These are phyloP conservation scores for Xylaria sp. DNA, from an alignment of 2,329 filamentous ascomycete species.

Conservation along the genomic window DNA sequence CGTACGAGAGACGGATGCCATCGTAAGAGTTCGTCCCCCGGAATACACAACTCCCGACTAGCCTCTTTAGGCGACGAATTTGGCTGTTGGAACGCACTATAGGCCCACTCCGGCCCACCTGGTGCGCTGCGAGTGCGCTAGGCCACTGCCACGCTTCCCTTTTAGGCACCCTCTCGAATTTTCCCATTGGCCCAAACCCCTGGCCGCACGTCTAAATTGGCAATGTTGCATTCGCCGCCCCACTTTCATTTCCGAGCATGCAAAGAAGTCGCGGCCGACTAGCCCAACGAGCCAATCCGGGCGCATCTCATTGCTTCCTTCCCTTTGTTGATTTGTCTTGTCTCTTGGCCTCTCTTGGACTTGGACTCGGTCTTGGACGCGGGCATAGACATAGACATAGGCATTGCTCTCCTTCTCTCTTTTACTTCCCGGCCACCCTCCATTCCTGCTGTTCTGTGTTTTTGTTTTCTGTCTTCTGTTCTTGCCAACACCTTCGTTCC, in stretches of 20 bases:
- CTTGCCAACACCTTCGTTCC: conserved; percentile 26
- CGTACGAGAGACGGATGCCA: background rate
- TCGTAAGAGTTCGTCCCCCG: background rate
- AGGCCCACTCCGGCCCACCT: background rate
- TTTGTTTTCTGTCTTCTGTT: conserved; percentile 20
- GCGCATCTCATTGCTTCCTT: background rate
- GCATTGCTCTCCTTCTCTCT: conserved; percentile 9
- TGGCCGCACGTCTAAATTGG: conserved; percentile 14
- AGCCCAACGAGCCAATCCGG: background rate
- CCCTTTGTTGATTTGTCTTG: conserved; percentile 12
- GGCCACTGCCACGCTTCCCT: conserved; percentile 11
- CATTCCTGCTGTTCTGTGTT: conserved; percentile 12
- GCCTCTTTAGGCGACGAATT: no score
- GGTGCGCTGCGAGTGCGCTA: background rate
- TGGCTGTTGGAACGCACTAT: no score
- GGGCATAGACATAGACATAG: background rate
- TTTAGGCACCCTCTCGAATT: conserved; percentile 4
- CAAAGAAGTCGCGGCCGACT: background rate
- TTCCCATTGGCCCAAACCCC: conserved; percentile 17
- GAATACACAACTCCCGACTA: background rate
- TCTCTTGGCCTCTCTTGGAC: background rate
- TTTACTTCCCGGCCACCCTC: conserved; percentile 8
- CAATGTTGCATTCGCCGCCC: conserved; percentile 8
- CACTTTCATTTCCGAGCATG: conserved; percentile 18
- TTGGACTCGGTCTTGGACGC: no score